Evolutionary conservation across 2,329 filamentous ascomycete genomes (phyloP), one percentile per base, ranked within the genome.

Genomic region (Diaporthe amygdali): DNA sequence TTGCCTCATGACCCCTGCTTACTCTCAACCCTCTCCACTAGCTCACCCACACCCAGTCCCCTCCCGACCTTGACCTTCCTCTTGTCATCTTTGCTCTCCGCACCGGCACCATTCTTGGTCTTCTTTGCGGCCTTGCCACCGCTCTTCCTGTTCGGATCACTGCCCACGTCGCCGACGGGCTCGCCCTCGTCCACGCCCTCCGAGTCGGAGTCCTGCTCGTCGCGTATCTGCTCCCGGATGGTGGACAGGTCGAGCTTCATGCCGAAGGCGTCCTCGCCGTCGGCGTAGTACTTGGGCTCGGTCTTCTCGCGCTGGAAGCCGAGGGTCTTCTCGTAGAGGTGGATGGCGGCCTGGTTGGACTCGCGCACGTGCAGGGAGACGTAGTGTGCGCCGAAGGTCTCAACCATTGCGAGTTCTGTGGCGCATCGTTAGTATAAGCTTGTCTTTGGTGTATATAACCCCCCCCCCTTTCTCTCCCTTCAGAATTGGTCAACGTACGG

Each of bases 351-450:
- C 73, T 90, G 89, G 87, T 99, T 99, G 82, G 93, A 96, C 67
- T 97, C 90, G 78, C 96, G 95, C 74, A 99, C 96, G 85, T 99
- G 96, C 41, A 99, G 90, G 41, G 94, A 97, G 79, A 99, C 96
- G 85, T 98, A 98, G 80, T 93, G 90, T 1, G 95, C 96, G 77
- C 91, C 89, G 80, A 96, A 98, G 41, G 94, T 95, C 83, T 99
- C 96, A 72, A 95, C 95, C 96, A 99, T 99, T 77, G 96, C 96
- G 77, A 94, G 89, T 85, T 98, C 94, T 96, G 75, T 72, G 17
- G 14, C 20, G 41, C 17, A n/a, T 20, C 9, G 59, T 63, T 27
- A 34, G 59, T 41, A 55, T 49, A 51, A 51, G 41, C 20, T 5
- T 22, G 15, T 22, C 37, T 37, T 15, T n/a, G 30, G 22, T 56